Evolutionary conservation across 805 yeast genomes (phyloP), one percentile per base, ranked within the genome.

Genomic region (Lipomyces kockii): DNA sequence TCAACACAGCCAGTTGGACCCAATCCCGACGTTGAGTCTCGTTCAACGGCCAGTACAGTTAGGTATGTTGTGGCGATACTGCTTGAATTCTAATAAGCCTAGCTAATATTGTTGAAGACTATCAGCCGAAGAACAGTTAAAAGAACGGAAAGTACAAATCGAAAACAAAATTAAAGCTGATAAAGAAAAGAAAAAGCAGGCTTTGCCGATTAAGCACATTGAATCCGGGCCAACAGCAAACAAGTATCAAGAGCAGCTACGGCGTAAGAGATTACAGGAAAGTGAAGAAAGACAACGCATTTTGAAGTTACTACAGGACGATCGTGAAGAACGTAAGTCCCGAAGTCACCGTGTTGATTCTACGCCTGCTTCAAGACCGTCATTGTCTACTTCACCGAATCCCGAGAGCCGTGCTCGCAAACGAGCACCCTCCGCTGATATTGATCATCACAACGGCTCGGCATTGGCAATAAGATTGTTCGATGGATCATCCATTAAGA

Each of bases 401-500:
- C 61, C 60, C 27, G 54, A 51, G 34, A 37, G 37, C 29, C 11
- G 60, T 2, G 25, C 49, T 37, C 61, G 56, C 39, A 29, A 29
- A 25, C 61, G 61, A 27, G n/a, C 22, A 14, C 29, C n/a, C 11
- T 46, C 62, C 6, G 27, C 57, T 29, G 69, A 66, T 37, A 29
- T 49, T 17, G 68, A 51, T 43, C 61, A 63, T 70, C 69, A 60
- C 65, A 35, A 74, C 64, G 66, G 80, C 70, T 70, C 91, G 70
- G 76, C 81, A 0, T 77, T 89, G 12, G 83, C 86, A n/a, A 80
- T 91, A 12, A 85, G 90, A 71, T 79, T 89, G 51, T 82, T 91
- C 58, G 89, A 91, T 77, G 94, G 97, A 0, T 79, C 81, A 12
- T 80, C 89, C 0, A 65, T 89, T 2, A 83, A 82, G 63, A 82